These are phyloP conservation scores for Erodium moschatum DNA, from an alignment of 441 rosid species.

Conservation along the genomic window DNA sequence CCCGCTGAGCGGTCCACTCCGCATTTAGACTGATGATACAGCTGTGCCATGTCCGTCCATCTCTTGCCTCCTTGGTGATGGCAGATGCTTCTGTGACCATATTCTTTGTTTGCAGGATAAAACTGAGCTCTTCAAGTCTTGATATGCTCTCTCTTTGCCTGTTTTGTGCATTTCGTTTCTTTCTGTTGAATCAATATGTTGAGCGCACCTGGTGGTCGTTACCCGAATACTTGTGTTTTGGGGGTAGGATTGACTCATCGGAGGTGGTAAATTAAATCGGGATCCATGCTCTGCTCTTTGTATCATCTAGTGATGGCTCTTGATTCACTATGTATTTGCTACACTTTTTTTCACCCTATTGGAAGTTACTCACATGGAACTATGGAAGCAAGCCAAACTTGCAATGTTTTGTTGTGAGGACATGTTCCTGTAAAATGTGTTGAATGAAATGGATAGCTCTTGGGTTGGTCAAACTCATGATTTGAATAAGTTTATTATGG, in stretches of 20 bases:
- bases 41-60: slow-evolving; percentile 18
- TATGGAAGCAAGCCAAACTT: no score
- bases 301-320: background rate
- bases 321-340: background rate
- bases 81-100: slow-evolving; percentile 10
- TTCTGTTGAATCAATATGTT: slow-evolving; percentile 28
- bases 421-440: slow-evolving; percentile 1
- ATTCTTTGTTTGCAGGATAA: slow-evolving; percentile 22
- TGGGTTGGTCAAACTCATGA: background rate
- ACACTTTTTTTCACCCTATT: background rate
- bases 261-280: slow-evolving; percentile 66
- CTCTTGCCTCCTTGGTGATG: slow-evolving; percentile 8
- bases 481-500: background rate
- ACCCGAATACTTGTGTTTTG: slow-evolving; percentile 28
- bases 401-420: background rate
- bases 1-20: slow-evolving; percentile 54
- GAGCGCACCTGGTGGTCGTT: slow-evolving; percentile 62
- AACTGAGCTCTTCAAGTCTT: slow-evolving; percentile 27
- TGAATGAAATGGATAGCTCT: background rate
- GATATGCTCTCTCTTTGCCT: slow-evolving; percentile 10
- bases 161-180: slow-evolving; percentile 22
- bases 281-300: slow-evolving; percentile 12
- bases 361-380: background rate
- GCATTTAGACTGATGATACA: slow-evolving; percentile 35
- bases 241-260: slow-evolving; percentile 46